A percentile compares a stretch with the other conserved stretches of the same genome.
Evolutionary conservation across 768 basidiomycete genomes (phyloP).

Genomic region (Macrocybe gigantea): DNA sequence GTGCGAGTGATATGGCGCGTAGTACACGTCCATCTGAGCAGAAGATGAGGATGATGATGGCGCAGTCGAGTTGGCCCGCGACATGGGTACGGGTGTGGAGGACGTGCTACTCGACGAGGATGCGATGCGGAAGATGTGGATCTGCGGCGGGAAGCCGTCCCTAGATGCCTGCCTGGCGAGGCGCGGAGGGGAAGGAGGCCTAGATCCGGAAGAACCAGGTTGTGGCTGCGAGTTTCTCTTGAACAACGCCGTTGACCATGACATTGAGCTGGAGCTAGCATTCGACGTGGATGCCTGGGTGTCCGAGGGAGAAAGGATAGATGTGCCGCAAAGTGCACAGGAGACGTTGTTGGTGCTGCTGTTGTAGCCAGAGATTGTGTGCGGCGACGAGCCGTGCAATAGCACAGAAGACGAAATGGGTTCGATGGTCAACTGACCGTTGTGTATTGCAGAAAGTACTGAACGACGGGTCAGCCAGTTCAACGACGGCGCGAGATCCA

Average conservation of each 20-base stretch:
- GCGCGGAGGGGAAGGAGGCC: slow-evolving; percentile 25
- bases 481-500: slow-evolving; percentile 90
- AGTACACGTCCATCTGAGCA: slow-evolving; percentile 7
- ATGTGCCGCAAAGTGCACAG: slow-evolving; percentile 77
- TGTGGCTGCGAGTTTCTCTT: slow-evolving; percentile 33
- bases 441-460: slow-evolving; percentile 79
- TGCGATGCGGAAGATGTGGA: slow-evolving; percentile 67
- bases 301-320: slow-evolving; percentile 37
- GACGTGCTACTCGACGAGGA: slow-evolving; percentile 24
- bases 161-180: slow-evolving; percentile 17
- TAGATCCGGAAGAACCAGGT: slow-evolving; percentile 21
- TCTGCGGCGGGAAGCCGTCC: slow-evolving; percentile 32
- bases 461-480: slow-evolving; percentile 91
- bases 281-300: slow-evolving; percentile 20
- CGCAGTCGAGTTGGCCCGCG: slow-evolving; percentile 9
- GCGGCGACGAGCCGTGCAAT: slow-evolving; percentile 44
- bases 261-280: slow-evolving; percentile 27
- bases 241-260: slow-evolving; percentile 57
- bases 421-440: slow-evolving; percentile 83
- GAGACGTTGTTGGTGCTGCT: slow-evolving; percentile 45
- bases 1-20: slow-evolving; percentile 12
- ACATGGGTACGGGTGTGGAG: slow-evolving; percentile 25
- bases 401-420: slow-evolving; percentile 65
- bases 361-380: slow-evolving; percentile 39
- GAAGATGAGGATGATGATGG: slow-evolving; percentile 16